These are phyloP conservation scores for Populus hybrid DNA, from an alignment of 441 rosid species.

Conservation along the genomic window DNA sequence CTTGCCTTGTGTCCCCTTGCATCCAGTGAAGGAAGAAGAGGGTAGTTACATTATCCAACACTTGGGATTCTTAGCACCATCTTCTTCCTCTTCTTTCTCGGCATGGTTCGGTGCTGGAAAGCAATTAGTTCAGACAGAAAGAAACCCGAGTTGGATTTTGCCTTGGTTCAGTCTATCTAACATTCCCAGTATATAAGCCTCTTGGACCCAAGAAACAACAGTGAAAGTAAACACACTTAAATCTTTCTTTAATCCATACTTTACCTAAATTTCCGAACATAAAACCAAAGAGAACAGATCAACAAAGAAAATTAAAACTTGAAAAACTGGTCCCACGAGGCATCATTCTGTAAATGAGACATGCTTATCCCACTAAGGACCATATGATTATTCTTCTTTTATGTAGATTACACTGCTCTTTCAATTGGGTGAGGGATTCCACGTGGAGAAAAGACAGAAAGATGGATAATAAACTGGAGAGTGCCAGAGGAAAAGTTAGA, in stretches of 20 bases:
- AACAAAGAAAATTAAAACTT: constrained; percentile 6
- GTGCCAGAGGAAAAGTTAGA: neutral
- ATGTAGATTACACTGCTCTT: neutral
- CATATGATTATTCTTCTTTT: constrained; percentile 25
- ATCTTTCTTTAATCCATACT: neutral
- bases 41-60: constrained; percentile 11
- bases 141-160: neutral
- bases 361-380: constrained; percentile 34
- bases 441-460: neutral
- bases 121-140: constrained; percentile 4
- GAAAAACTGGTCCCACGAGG: constrained; percentile 21
- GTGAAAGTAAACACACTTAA: neutral
- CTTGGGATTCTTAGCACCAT: constrained; percentile 10
- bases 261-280: neutral
- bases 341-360: constrained; percentile 25
- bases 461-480: neutral
- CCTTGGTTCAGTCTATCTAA: constrained; percentile 5
- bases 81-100: constrained; percentile 37
- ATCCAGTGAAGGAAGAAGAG: constrained; percentile 19
- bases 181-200: neutral
- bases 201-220: constrained; percentile 16
- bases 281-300: constrained; percentile 21
- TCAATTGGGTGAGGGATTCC: constrained; percentile 10
- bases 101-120: constrained; percentile 17
- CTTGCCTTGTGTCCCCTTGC: constrained; percentile 50